Conservation (phyloP, 352 stramenopile species). For the Blastocystis sp. region DNA sequence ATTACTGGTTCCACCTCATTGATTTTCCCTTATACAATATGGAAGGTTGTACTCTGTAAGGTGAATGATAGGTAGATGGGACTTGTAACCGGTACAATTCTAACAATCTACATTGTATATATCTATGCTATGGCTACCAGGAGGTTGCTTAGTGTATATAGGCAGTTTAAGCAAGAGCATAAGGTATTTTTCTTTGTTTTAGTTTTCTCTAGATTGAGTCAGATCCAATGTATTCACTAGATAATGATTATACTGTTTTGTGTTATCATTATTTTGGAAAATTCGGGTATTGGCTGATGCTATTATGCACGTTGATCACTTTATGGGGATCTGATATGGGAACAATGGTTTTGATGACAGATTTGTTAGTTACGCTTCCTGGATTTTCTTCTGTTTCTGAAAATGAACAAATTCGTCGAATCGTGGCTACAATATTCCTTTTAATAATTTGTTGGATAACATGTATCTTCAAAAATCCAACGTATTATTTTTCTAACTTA, state of each 20-base stretch:
- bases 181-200: not conserved
- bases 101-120: slow-evolving; percentile 36
- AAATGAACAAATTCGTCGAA: not conserved
- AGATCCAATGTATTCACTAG: slow-evolving; percentile 23
- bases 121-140: not conserved
- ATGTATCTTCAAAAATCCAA: slow-evolving; percentile 51
- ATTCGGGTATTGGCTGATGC: slow-evolving; percentile 17
- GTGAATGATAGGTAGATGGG: not conserved
- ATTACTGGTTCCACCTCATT: slow-evolving; percentile 48
- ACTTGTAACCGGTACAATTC: not conserved
- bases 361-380: not conserved
- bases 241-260: slow-evolving; percentile 57
- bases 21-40: slow-evolving; percentile 41
- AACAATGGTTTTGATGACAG: slow-evolving; percentile 54
- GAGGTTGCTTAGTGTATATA: not conserved
- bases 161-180: slow-evolving; percentile 15
- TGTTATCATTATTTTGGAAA: slow-evolving; percentile 56
- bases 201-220: not conserved
- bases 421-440: slow-evolving; percentile 16
- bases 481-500: not conserved
- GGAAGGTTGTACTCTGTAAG: not conserved
- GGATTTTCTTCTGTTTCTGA: not conserved
- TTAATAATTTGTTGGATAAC: slow-evolving; percentile 27
- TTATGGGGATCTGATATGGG: slow-evolving; percentile 55
- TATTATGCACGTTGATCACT: slow-evolving; percentile 33